Percentiles rank a stretch among this genome's conserved stretches.
Conservation (phyloP, 1,284 basidiomycete genomes). For the Paramarasmius palmivorus region DNA sequence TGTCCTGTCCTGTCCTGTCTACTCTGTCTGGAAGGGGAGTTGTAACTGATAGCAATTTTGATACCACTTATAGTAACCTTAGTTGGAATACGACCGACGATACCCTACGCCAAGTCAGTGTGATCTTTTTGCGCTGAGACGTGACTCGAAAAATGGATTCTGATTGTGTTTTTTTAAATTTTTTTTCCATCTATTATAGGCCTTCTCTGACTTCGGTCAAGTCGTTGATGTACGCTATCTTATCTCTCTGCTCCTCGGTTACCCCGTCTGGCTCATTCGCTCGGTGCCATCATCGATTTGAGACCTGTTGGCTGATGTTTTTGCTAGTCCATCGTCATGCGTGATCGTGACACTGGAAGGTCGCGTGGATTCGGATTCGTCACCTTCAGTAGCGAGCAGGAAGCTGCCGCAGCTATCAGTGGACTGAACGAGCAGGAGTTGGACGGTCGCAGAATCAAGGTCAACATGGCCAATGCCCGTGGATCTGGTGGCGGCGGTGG, state of each 20-base stretch:
- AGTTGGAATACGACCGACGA: slow-evolving; percentile 96
- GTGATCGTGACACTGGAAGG: slow-evolving; percentile 95
- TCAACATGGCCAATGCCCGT: slow-evolving; percentile 93
- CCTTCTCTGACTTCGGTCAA: slow-evolving; percentile 66
- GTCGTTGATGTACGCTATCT: slow-evolving; percentile 76
- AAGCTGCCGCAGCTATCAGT: slow-evolving; percentile 82
- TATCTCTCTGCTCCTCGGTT: slow-evolving; percentile 31
- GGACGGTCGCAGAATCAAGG: slow-evolving; percentile 91
- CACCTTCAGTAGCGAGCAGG: slow-evolving; percentile 61
- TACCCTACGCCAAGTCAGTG: slow-evolving; percentile 80
- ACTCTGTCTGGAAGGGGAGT: slow-evolving; percentile 30
- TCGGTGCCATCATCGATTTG: slow-evolving; percentile 20
- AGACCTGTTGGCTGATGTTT: slow-evolving; percentile 33
- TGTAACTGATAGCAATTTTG: slow-evolving; percentile 48
- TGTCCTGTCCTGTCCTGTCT: slow-evolving; percentile 31
- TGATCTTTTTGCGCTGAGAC: slow-evolving; percentile 31
- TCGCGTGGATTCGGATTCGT: slow-evolving; percentile 98
- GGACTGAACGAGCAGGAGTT: slow-evolving; percentile 90
- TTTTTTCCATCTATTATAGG: slow-evolving; percentile 55
- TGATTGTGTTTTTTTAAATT: slow-evolving; percentile 38
- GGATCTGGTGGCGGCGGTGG: slow-evolving; percentile 54
- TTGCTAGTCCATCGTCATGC: slow-evolving; percentile 89
- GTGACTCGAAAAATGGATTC: slow-evolving; percentile 23
- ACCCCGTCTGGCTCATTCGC: slow-evolving; percentile 11
- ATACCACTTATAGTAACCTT: slow-evolving; percentile 71